Evolutionary conservation across 805 yeast genomes (phyloP), one percentile per base, ranked within the genome.

Genomic region (Schizosaccharomyces osmophilus): DNA sequence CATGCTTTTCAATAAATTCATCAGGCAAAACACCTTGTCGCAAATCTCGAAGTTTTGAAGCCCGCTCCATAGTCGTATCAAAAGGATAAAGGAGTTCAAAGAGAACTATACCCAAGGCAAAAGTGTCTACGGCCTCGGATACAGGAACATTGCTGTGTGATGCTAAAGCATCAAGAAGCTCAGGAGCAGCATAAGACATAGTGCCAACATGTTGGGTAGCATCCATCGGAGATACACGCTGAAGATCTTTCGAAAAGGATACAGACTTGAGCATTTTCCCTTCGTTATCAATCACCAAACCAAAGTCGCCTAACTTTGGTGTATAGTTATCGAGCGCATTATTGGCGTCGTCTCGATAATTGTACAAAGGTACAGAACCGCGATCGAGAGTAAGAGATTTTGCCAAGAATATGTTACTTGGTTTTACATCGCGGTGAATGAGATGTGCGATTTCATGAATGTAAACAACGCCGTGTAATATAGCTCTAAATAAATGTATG

Each of bases 171-270:
- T 64, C 64, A 8, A 85, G 74, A 0, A 90, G 90, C 69, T 93
- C 98, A 22, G 81, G 80, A 0, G 98, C 98, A 57, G 90, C 93
- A 69, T 93, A 93, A 42, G 90, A 77, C 0, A 95, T 82, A 0
- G 99, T 93, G 5, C 99, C 99, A 36, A 93, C 87, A 36, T 87
- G 89, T 0, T 95, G 84, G 0, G 97, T 89, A 63, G 90, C 72
- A 66, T 89, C 95, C 48, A 84, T 94, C 5, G 17, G n/a, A 13
- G 22, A 17, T 24, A 29, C 15, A 22, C 5, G 19, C 4, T 24
- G 36, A 4, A 19, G 31, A 17, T 29, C 31, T 24, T 29, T 29
- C 8, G 19, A 17, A 22, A 29, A 24, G 6, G 36, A 24, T 5
- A 51, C 31, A 5, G 57, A 22, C 6, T 17, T 24, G 22, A 19